Evolutionary conservation across 768 basidiomycete genomes (phyloP), one percentile per base, ranked within the genome.

Genomic region (Tephrocybe sp.): DNA sequence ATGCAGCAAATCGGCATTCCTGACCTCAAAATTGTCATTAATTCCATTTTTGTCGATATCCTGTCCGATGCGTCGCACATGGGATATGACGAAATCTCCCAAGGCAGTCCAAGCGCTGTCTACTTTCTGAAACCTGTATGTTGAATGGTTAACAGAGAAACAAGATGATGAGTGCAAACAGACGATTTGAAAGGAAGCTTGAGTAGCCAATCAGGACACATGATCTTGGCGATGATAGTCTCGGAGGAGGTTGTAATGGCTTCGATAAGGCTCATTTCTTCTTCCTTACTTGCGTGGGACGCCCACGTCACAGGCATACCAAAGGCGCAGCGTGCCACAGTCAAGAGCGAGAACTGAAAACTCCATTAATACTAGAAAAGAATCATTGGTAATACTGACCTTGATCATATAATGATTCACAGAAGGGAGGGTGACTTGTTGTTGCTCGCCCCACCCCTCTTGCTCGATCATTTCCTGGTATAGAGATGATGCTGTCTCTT

Each of bases 381-480:
- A 8, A 22, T 18, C 19, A 19, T 19, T 33, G 1, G n/a, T 34
- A 42, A 23, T 5, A 39, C 55, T 16, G 18, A 60, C 61, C 39
- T 65, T 62, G 45, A 61, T 55, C 4, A 61, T 55, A 31, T 62
- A 23, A 23, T 43, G 38, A 24, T 63, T 63, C 8, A 64, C 27
- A 31, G 31, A 52, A 18, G 56, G 57, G 10, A 60, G 45, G 4
- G 30, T 40, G 3, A 58, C 42, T 31, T 36, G 34, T 13, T 57
- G 45, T 22, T 52, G 43, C 15, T 47, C 42, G 12, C 47, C 36
- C 61, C 67, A 64, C 5, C 61, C 54, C 43, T 67, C 62, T 7
- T 50, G 49, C 9, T 38, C 34, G 21, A 66, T 49, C 64, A 69
- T 66, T 37, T 66, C 58, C 7, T 58, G 46, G 42, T 65, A 64